phyloP scores from a whole-genome alignment of 306 rosid genomes.

The Oemleria cerasiformis region DNA sequence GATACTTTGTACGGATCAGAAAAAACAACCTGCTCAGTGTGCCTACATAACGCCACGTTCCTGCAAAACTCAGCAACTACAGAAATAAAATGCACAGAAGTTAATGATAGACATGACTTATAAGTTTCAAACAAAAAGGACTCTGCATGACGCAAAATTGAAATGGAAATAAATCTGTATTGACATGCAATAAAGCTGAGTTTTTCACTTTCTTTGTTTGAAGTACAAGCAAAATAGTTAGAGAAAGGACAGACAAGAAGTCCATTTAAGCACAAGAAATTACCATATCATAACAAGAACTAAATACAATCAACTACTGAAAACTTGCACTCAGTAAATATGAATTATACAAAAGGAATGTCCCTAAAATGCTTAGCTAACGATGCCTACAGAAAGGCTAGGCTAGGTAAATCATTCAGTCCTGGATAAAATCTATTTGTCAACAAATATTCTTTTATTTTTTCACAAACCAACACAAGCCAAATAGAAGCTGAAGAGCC shows the following conservation, averaged over 20 bases:
- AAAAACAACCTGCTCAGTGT: conserved; percentile 86
- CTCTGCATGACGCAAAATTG: neutral
- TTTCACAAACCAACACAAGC: too few relatives aligned
- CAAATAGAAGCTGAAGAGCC: too few relatives aligned
- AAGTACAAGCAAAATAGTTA: neutral
- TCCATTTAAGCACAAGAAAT: neutral
- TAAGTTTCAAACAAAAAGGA: neutral
- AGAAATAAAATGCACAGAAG: conserved; percentile 25
- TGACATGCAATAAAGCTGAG: neutral
- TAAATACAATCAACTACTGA: neutral
- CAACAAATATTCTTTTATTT: neutral
- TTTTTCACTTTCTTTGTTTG: neutral
- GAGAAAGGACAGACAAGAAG: neutral
- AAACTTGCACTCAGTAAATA: neutral
- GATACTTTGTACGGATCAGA: conserved; percentile 91
- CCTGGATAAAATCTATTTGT: neutral
- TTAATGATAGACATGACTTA: neutral
- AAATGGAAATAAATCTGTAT: neutral
- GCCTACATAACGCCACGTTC: conserved; percentile 87
- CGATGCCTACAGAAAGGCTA: neutral
- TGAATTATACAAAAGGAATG: neutral
- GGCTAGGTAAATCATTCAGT: neutral
- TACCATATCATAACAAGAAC: neutral
- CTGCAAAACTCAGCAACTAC: conserved; percentile 90
- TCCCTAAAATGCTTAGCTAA: too few relatives aligned